These are phyloP conservation scores for Ailanthus altissimus DNA, from an alignment of 345 rosid species.

Conservation along the genomic window DNA sequence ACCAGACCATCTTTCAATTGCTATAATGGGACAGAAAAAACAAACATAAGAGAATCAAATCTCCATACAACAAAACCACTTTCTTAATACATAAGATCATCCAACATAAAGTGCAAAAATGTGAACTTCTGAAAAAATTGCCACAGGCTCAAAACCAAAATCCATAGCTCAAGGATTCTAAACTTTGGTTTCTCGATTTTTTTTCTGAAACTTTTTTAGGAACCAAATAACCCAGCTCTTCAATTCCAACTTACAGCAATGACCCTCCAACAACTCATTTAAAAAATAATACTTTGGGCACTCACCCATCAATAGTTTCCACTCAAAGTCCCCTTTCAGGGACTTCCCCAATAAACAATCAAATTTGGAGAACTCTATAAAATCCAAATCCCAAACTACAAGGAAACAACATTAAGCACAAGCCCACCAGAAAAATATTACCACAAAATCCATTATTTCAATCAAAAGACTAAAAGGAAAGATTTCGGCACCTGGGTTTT, in stretches of 20 bases:
- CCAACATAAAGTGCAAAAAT: not conserved
- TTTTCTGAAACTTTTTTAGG: not conserved
- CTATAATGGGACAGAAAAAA: not conserved
- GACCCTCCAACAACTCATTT: not conserved
- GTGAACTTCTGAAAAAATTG: not conserved
- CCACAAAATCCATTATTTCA: conserved; percentile 2
- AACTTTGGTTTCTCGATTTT: not conserved
- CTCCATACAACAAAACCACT: not conserved
- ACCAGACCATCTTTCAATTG: not conserved
- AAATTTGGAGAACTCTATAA: not conserved
- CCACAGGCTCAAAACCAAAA: not conserved
- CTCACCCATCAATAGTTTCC: not conserved
- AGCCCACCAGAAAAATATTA: conserved; percentile 15
- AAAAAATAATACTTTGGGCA: not conserved
- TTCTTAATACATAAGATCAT: not conserved
- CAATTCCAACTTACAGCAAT: not conserved
- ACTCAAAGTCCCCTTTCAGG: not conserved
- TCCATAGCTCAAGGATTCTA: not conserved
- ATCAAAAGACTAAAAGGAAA: conserved; percentile 17
- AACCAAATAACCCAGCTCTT: not conserved
- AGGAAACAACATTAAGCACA: conserved; percentile 9
- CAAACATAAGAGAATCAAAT: not conserved
- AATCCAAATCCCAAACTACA: conserved; percentile 7
- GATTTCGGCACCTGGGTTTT: conserved; percentile 71
- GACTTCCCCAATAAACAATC: not conserved